Percentiles rank a stretch among this genome's conserved stretches.
These are phyloP conservation scores for Ustilago bromivora DNA, from an alignment of 1,284 basidiomycete genomes.

Conservation along the genomic window DNA sequence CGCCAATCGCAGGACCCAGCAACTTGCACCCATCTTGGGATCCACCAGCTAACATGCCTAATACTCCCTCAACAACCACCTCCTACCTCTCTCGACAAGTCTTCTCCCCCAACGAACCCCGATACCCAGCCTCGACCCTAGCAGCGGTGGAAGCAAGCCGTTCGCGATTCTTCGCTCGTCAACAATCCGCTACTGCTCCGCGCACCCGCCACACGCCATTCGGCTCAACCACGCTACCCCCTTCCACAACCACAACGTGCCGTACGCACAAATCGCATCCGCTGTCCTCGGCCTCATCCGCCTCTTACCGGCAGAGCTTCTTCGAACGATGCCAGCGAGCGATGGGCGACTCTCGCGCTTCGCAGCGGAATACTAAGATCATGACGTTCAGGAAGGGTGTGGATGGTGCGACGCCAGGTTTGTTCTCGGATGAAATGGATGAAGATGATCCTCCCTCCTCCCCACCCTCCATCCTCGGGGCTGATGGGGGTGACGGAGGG, in stretches of 20 bases:
- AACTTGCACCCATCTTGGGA: background rate
- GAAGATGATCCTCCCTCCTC: conserved; percentile 19
- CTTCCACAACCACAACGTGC: background rate
- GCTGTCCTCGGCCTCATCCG: conserved; percentile 8
- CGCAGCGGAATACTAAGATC: background rate
- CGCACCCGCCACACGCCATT: conserved; percentile 14
- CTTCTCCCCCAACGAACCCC: conserved; percentile 23
- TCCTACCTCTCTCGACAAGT: conserved; percentile 25
- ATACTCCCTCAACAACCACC: background rate
- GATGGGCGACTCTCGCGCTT: conserved; percentile 17
- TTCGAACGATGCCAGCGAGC: conserved; percentile 43
- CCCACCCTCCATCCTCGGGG: background rate
- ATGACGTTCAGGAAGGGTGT: conserved; percentile 24
- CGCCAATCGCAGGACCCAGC: background rate
- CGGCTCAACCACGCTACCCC: conserved; percentile 16
- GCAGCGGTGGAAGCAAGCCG: conserved; percentile 32
- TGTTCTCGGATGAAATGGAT: conserved; percentile 29
- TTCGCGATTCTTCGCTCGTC: conserved; percentile 39
- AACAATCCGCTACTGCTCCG: conserved; percentile 13
- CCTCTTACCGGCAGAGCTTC: conserved; percentile 33
- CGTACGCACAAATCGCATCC: conserved; percentile 15
- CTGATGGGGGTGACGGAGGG: background rate
- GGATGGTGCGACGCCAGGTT: conserved; percentile 16
- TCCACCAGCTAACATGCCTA: background rate
- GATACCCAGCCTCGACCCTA: conserved; percentile 39